Conservation (phyloP, 2,329 filamentous ascomycete genomes). For the Geoglossum cookeanum region DNA sequence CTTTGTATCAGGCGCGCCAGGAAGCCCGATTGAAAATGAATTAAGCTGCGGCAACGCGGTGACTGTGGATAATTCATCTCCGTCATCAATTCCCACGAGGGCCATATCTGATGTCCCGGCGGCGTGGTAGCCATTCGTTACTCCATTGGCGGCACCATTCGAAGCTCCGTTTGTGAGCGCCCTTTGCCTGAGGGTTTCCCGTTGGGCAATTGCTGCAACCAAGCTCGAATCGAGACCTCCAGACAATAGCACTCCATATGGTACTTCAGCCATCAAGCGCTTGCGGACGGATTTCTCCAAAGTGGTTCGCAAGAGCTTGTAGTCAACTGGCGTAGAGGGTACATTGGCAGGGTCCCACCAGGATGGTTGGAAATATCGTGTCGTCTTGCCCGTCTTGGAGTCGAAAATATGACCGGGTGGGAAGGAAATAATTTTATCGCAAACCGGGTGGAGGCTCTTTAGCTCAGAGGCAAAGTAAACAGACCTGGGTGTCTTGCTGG, state of each 20-base stretch:
- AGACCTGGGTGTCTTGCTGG: constrained; percentile 60
- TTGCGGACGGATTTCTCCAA: constrained; percentile 88
- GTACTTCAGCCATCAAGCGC: constrained; percentile 95
- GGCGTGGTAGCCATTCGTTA: constrained; percentile 6
- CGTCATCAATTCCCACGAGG: constrained; percentile 85
- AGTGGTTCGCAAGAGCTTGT: constrained; percentile 60
- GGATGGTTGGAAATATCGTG: constrained; percentile 73
- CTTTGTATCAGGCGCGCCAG: constrained; percentile 77
- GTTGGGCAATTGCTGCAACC: constrained; percentile 85
- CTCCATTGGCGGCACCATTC: constrained; percentile 22
- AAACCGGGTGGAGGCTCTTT: constrained; percentile 81
- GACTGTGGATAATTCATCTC: constrained; percentile 72
- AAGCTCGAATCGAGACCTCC: constrained; percentile 91
- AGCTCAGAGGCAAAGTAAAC: constrained; percentile 95
- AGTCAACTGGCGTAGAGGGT: constrained; percentile 63
- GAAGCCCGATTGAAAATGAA: constrained; percentile 96
- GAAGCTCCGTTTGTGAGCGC: constrained; percentile 27
- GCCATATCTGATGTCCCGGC: constrained; percentile 22
- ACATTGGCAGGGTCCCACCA: constrained; percentile 79
- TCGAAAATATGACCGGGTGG: constrained; percentile 93
- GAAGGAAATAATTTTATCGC: constrained; percentile 87
- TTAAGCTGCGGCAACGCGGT: constrained; percentile 89
- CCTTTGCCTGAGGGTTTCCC: constrained; percentile 58
- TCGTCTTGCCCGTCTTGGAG: constrained; percentile 70
- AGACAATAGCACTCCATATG: constrained; percentile 87